Base-by-base conservation (phyloP, 2,329 filamentous ascomycete genomes). In the Cyphellophora attinorum region DNA sequence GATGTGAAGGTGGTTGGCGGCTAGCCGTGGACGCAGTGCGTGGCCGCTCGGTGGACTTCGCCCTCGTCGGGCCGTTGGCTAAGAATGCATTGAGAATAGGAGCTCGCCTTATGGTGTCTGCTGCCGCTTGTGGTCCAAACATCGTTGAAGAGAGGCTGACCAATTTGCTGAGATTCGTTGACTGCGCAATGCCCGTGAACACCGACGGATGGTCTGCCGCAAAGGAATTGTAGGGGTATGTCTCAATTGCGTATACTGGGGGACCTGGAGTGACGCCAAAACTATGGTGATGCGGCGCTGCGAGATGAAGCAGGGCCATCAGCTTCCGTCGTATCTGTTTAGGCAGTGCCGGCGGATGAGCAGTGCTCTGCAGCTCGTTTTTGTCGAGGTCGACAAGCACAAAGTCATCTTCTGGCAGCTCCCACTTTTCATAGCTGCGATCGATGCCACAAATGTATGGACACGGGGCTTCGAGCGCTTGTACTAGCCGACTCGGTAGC, bases 361-460 rank as follows among this genome's bases (percentile, higher is more conserved):
- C 68, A 2, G 85, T 91, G 31, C 85, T 82, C 53, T 94, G 85
- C 41, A 98, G 88, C 11, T 79, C 79, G 57, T 98, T 84, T 55
- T 82, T 78, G 58, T 98, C 91, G 33, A 98, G 67, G 58, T 98
- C 91, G 21, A 96, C 86, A 11, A 96, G 68, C 12, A 96, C 88
- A 56, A 89, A 96, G 53, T 96, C 91, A 50, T 96, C 91, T 5
- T 94, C 85, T 0, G 91, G 91, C 27, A 96, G 72, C 48, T 86
- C 80, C 30, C 86, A 74, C 38, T 76, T 76, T 49, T 93, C 85
- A 54, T 96, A 96, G 38, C 88, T 77, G 46, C 88, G 76, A 61
- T 98, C 91, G 38, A 98, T 85, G 31, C 91, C 91, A 28, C 96
- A 85, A 46, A 98, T 94, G 51, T 96, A 98, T 1, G 91, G 91